Evolutionary conservation across 2,329 filamentous ascomycete genomes (phyloP).

Genomic region (Raffaelea ambrosiae): DNA sequence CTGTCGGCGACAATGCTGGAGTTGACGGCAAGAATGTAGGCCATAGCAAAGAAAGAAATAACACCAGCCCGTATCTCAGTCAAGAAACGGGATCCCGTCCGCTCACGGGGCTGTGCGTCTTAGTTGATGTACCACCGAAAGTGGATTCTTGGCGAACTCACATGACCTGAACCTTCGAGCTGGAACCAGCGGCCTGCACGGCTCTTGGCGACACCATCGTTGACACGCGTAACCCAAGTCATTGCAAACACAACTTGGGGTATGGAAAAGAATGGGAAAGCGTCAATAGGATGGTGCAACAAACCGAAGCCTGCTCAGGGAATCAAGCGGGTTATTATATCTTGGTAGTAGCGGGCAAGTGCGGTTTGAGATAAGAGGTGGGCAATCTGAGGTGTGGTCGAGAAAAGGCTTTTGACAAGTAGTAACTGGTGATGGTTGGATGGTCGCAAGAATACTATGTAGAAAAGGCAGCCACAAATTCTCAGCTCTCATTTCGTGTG

Average conservation of each 20-base stretch:
- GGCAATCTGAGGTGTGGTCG: no score
- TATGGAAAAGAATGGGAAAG: no score
- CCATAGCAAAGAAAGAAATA: slow-evolving; percentile 74
- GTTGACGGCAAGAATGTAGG: slow-evolving; percentile 74
- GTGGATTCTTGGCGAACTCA: no score
- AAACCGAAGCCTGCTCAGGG: no score
- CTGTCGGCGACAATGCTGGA: slow-evolving; percentile 64
- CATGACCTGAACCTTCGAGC: slow-evolving; percentile 72
- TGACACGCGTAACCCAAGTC: not conserved
- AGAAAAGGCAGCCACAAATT: not conserved
- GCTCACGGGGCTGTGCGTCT: slow-evolving; percentile 31
- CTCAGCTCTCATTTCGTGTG: not conserved
- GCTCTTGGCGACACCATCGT: slow-evolving; percentile 46
- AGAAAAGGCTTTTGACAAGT: no score
- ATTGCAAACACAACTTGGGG: no score
- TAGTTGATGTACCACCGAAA: not conserved
- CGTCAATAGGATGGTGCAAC: no score
- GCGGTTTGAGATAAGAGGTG: no score
- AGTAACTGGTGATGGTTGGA: no score
- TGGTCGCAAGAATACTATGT: no score
- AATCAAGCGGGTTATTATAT: no score
- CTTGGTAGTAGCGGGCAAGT: no score
- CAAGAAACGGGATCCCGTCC: slow-evolving; percentile 66
- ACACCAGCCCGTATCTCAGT: slow-evolving; percentile 71
- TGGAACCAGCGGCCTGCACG: slow-evolving; percentile 65